A percentile compares a stretch with the other conserved stretches of the same genome.
phyloP scores from a whole-genome alignment of 1,284 basidiomycete species.

The Ustilago sp. region DNA sequence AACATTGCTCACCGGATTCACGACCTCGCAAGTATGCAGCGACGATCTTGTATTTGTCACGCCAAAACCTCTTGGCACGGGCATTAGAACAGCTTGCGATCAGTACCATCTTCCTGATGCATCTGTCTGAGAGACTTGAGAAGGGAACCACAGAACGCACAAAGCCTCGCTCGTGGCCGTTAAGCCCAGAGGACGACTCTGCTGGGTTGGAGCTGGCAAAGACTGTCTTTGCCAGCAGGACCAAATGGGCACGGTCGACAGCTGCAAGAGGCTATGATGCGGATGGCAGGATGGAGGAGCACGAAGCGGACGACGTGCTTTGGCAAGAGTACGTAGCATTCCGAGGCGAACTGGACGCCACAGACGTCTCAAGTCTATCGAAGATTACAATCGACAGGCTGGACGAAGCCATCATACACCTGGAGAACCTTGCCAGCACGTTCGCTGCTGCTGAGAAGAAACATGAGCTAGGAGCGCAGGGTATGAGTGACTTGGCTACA shows the following conservation, averaged over 20 bases:
- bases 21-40: constrained; percentile 11
- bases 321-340: constrained; percentile 35
- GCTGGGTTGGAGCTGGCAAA: constrained; percentile 15
- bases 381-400: constrained; percentile 11
- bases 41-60: constrained; percentile 34
- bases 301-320: constrained; percentile 16
- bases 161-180: constrained; percentile 6
- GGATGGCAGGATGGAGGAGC: neutral
- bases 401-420: constrained; percentile 13
- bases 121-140: constrained; percentile 6
- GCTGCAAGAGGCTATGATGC: neutral
- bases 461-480: constrained; percentile 13
- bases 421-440: constrained; percentile 12
- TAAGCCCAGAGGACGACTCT: constrained; percentile 7
- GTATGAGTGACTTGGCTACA: constrained; percentile 6
- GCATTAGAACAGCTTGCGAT: constrained; percentile 33
- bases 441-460: constrained; percentile 6
- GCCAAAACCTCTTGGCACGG: constrained; percentile 32
- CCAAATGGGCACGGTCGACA: constrained; percentile 37
- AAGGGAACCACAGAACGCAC: neutral
- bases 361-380: neutral
- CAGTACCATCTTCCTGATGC: constrained; percentile 24
- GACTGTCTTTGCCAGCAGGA: constrained; percentile 26
- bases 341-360: neutral
- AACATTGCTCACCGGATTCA: constrained; percentile 4